phyloP scores from a whole-genome alignment of 2,329 filamentous ascomycete genomes.

The Sporothrix dimorphospora region DNA sequence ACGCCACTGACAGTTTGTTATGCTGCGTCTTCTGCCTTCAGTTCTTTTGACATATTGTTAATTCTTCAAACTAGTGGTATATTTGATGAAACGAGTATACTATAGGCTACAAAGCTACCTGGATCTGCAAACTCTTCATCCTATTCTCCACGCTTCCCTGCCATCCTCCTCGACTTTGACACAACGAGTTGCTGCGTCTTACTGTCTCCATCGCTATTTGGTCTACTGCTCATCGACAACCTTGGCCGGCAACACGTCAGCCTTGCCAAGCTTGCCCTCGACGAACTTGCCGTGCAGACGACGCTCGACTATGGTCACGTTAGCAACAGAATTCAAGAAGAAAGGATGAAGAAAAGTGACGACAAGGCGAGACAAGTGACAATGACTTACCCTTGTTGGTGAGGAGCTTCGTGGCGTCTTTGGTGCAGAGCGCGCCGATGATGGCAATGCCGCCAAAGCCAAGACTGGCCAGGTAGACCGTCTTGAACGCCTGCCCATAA shows the following conservation, averaged over 20 bases:
- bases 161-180: not conserved
- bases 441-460: conserved; percentile 26
- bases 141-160: not conserved
- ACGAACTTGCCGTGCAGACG: conserved; percentile 15
- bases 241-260: conserved; percentile 1
- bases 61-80: too few relatives aligned
- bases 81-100: too few relatives aligned
- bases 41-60: too few relatives aligned
- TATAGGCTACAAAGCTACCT: too few relatives aligned
- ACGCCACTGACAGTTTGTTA: too few relatives aligned
- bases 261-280: not conserved
- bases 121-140: not conserved
- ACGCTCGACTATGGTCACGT: not conserved
- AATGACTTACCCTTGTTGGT: conserved; percentile 23
- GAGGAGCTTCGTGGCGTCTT: conserved; percentile 17
- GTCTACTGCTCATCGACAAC: not conserved
- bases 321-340: not conserved
- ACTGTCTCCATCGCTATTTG: not conserved
- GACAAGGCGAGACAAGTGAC: not conserved
- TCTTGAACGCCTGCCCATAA: conserved; percentile 27
- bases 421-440: conserved; percentile 22
- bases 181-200: too few relatives aligned
- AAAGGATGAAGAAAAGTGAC: not conserved
- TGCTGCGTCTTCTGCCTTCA: too few relatives aligned
- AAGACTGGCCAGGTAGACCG: conserved; percentile 26